Base-by-base conservation (phyloP, 2,329 filamentous ascomycete genomes). In the Penicillium decumbens region DNA sequence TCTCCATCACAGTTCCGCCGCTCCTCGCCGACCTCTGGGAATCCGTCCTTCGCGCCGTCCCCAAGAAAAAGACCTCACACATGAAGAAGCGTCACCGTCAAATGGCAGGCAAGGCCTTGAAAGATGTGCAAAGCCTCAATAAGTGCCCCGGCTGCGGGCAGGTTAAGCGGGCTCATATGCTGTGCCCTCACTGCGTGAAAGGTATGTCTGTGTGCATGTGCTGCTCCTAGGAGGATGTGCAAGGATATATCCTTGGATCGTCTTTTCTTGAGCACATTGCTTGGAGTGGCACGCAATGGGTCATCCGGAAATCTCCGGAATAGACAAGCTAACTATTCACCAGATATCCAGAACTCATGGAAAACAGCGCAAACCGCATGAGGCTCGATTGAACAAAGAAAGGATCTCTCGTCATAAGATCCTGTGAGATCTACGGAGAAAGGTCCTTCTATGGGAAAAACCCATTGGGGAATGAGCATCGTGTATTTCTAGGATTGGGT, bases 31-130 rank as follows among this genome's bases (percentile, higher is more conserved):
- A 87, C 55, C 84, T 98, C 63, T 97, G 92, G 92, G 92, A 96
- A 60, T 90, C 88, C 5, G 81, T 98, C 40, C 78, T 98, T 59
- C 85, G 85, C 58, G 93, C 93, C 1, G 93, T 97, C 13, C 93
- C 93, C 4, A 98, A 98, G 80, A 97, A 95, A 77, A 98, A 97
- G 81, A 95, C 90, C 29, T 96, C 92, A 37, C 89, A 98, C 72
- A 89, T 89, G 77, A 95, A 93, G 77, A 95, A 90, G 79, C 82
- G 93, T 61, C 85, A 90, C 67, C 83, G 95, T 64, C 90, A 95
- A 67, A 87, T 97, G 85, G 92, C 91, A 23, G 93, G 93, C 65
- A 98, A 98, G 75, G 92, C 85, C 39, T 73, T 98, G 61, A 88
- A 95, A 75, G 93, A 98, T 68, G 84, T 95, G 50, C 93, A 87